Evolutionary conservation across 202 grass and related monocot genomes (phyloP), one percentile per base, ranked within the genome.

Genomic region (Panicum hallii): DNA sequence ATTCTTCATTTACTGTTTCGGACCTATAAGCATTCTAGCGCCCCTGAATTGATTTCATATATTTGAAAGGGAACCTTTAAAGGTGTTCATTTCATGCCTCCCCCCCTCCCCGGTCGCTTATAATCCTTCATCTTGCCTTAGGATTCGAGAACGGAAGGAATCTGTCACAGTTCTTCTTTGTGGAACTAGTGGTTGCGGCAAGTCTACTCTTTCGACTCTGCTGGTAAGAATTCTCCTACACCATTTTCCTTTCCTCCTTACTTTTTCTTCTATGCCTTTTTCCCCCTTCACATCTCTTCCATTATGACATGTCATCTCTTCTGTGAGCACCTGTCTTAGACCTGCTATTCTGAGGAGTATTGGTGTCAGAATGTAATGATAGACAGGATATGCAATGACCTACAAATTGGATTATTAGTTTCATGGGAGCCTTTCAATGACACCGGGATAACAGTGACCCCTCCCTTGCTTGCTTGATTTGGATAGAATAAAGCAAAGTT

Each of bases 111-210:
- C 2, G 3, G 1, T 36, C 14, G 20, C 30, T 82, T 77, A 65
- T 62, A 74, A 65, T 56, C 22, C 61, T 78, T 58, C 32, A 40
- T 80, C 17, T 55, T 66, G 58, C 44, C 41, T 56, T 75, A 98
- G 93, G 85, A 89, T 95, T 83, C 87, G 89, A 63, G 93, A 98
- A 89, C 89, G 78, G 70, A 95, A 95, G 83, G 91, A 98, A 79
- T 98, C 95, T 2, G 83, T 98, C 28, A 93, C 95, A 36, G 80
- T 98, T 90, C 92, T 98, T 56, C 90, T 98, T 74, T 98, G 95
- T 4, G 91, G 95, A 81, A 93, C 95, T 78, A 98, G 91, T 87
- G 95, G 95, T 16, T 98, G 95, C 45, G 95, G 95, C 85, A 98
- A 98, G 75, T 95, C 95, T 56, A 98, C 95, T 54, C 93, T 98